Evolutionary conservation across 1,284 basidiomycete species (phyloP).

Genomic region (Sporisorium scitamineum): DNA sequence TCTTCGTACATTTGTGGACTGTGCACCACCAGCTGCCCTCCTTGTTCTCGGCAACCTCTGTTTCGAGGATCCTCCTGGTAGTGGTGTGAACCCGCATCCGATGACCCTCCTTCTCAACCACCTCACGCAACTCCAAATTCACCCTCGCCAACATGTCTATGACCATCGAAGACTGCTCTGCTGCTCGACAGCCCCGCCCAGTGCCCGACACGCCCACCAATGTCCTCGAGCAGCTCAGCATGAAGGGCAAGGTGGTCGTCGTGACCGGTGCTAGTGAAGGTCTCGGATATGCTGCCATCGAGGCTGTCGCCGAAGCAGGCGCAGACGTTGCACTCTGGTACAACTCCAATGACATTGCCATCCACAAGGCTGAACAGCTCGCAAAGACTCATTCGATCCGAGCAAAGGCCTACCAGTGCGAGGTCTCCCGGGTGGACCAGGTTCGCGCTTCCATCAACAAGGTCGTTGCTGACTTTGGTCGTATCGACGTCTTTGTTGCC

Average conservation of each 20-base stretch:
- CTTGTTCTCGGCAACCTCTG: neutral
- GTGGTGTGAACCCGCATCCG: neutral
- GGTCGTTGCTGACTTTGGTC: constrained; percentile 57
- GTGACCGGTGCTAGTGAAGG: constrained; percentile 67
- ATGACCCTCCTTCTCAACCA: neutral
- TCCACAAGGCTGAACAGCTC: constrained; percentile 57
- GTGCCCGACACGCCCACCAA: constrained; percentile 49
- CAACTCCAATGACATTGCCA: constrained; percentile 61
- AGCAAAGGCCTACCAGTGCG: constrained; percentile 63
- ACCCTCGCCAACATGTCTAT: constrained; percentile 48
- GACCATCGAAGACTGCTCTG: constrained; percentile 53
- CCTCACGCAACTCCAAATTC: neutral
- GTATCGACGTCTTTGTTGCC: constrained; percentile 58
- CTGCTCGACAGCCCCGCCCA: constrained; percentile 40
- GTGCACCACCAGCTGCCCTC: neutral
- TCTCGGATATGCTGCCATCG: constrained; percentile 66
- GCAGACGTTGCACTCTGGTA: constrained; percentile 66
- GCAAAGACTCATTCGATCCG: constrained; percentile 58
- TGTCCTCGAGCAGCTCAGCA: constrained; percentile 56
- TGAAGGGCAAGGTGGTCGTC: constrained; percentile 66
- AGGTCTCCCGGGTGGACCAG: constrained; percentile 47
- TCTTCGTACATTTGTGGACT: neutral
- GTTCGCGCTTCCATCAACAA: constrained; percentile 37
- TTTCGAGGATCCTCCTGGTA: neutral
- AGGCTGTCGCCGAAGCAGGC: constrained; percentile 67